Percentiles rank a stretch among this genome's conserved stretches.
These are phyloP conservation scores for Mycena amicta DNA, from an alignment of 768 basidiomycete species.

Conservation along the genomic window DNA sequence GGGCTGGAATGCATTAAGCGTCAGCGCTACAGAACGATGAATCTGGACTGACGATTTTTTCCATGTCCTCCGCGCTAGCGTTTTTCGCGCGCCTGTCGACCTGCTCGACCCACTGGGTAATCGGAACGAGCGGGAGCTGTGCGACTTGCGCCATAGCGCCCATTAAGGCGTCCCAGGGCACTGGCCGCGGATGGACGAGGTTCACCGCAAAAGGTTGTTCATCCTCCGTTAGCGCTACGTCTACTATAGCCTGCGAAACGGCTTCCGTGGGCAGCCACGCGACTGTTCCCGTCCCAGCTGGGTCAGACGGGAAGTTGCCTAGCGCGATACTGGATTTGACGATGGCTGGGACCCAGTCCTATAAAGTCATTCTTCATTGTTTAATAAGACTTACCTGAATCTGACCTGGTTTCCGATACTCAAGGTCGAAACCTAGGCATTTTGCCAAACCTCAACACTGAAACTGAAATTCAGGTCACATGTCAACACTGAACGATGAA, in stretches of 20 bases:
- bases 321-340: conserved; percentile 36
- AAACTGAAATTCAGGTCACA: too few species aligned
- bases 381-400: too few species aligned
- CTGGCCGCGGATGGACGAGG: conserved; percentile 36
- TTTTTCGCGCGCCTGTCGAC: not conserved
- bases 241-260: conserved; percentile 29
- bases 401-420: too few species aligned
- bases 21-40: not conserved
- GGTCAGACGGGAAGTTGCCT: conserved; percentile 28
- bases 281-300: conserved; percentile 9
- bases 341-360: conserved; percentile 41
- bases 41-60: not conserved
- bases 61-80: not conserved
- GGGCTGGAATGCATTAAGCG: not conserved
- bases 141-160: not conserved
- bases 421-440: too few species aligned
- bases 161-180: conserved; percentile 23
- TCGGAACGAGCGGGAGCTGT: not conserved
- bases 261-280: conserved; percentile 35
- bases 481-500: too few species aligned
- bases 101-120: not conserved
- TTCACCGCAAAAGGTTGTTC: conserved; percentile 28
- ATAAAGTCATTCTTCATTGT: too few species aligned
- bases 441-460: too few species aligned
- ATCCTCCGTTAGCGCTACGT: conserved; percentile 29